Evolutionary conservation across 2,329 filamentous ascomycete species (phyloP).

Genomic region (Aspergillus aculeatus): DNA sequence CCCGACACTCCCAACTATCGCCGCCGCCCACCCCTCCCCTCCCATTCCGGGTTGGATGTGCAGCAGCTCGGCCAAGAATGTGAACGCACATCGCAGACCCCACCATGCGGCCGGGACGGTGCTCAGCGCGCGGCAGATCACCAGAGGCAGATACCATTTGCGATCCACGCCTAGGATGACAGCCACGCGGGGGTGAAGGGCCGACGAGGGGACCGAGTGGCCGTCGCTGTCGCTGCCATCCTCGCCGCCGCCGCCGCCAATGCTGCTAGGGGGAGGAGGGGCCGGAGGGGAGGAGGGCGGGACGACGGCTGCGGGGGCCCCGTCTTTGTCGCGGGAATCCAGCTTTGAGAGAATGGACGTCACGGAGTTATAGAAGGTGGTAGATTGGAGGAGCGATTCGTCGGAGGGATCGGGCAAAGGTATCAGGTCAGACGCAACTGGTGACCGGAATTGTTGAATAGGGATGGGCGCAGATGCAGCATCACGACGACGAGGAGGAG

Average conservation of each 20-base stretch:
- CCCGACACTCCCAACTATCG: slow-evolving; percentile 37
- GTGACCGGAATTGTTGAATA: slow-evolving; percentile 25
- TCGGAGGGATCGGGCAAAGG: slow-evolving; percentile 14
- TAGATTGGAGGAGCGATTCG: neutral
- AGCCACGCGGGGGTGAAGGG: slow-evolving; percentile 72
- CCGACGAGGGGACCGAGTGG: slow-evolving; percentile 30
- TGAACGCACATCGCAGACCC: slow-evolving; percentile 67
- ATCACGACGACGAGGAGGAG: slow-evolving; percentile 41
- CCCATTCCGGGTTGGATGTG: slow-evolving; percentile 46
- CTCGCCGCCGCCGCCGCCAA: slow-evolving; percentile 17
- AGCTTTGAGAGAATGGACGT: slow-evolving; percentile 11
- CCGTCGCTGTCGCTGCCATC: slow-evolving; percentile 11
- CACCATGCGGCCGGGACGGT: slow-evolving; percentile 70
- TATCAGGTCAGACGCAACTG: slow-evolving; percentile 27
- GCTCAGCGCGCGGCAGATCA: slow-evolving; percentile 70
- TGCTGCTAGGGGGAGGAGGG: slow-evolving; percentile 28
- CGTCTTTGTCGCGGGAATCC: slow-evolving; percentile 28
- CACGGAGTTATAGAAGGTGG: slow-evolving; percentile 9
- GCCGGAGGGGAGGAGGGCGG: slow-evolving; percentile 35
- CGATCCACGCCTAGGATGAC: slow-evolving; percentile 72
- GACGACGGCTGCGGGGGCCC: slow-evolving; percentile 30
- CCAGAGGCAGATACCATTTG: slow-evolving; percentile 71
- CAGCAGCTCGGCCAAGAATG: slow-evolving; percentile 65
- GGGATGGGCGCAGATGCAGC: slow-evolving; percentile 37
- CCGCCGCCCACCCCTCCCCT: slow-evolving; percentile 42